Evolutionary conservation across 208 protist genomes (phyloP), one percentile per base, ranked within the genome.

Genomic region (Trichomonas tenax): DNA sequence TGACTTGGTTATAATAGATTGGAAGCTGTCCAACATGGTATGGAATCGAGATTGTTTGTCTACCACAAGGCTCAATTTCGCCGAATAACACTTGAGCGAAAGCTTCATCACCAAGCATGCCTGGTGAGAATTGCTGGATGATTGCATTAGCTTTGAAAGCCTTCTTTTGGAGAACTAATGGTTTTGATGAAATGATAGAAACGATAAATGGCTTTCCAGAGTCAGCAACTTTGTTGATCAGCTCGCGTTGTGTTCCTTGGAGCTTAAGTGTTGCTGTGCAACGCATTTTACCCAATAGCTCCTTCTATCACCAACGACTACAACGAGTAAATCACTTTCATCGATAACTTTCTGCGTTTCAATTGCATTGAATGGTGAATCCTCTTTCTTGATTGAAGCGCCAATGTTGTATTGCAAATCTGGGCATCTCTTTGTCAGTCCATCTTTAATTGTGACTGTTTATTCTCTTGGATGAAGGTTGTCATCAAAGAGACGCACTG

Each of bases 21-120:
- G 82, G 82, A 31, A 90, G 46, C 34, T 89, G 90, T n/a, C 48
- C 63, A 10, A 88, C 23, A 63, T 72, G 95, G 23, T 26, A 10
- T 11, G 97, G 97, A 88, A 97, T 97, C 15, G 97, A 96, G 51
- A 97, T 84, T 11, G 97, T 97, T 45, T 97, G 89, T 23, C 96
- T 86, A 21, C 97, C 97, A 6, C 63, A 96, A 45, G 97, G 97
- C 46, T 88, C 96, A 63, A 90, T 89, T 41, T 48, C 34, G 21
- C 97, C 97, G n/a, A 96, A 86, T 23, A 97, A 0, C 14, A 96
- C 72, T 21, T 97, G 96, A 15, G 51, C 96, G 45, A 97, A 26
- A 31, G 97, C 97, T 23, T 95, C 31, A 36, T 97, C 97, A 36
- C 97, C 97, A 3, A 88, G 31, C n/a, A 97, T 96, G n/a, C 97